These are phyloP conservation scores for Chlamydomonas incerta DNA, from an alignment of 139 green algal genomes.

Conservation along the genomic window DNA sequence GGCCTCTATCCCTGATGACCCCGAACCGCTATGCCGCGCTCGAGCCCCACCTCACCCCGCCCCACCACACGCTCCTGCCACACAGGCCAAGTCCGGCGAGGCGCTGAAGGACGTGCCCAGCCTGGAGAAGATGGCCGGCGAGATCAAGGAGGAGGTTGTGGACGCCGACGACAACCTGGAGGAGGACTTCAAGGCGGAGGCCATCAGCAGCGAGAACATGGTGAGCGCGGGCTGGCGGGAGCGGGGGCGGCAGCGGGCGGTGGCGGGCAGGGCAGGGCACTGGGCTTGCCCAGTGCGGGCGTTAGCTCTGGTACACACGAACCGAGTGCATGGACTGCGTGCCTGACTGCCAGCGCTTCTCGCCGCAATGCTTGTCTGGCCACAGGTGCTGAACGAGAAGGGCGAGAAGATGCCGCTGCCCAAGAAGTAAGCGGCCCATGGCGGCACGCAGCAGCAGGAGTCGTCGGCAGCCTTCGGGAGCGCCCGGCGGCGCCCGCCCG, in stretches of 20 bases:
- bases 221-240: neutral
- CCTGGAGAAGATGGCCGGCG: constrained; percentile 60
- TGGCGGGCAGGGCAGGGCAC: neutral
- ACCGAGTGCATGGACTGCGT: neutral
- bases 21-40: too few species aligned
- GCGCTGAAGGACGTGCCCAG: constrained; percentile 68
- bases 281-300: neutral
- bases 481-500: too few species aligned
- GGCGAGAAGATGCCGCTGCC: constrained; percentile 69
- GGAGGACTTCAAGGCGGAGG: constrained; percentile 67
- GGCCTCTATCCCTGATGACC: too few species aligned
- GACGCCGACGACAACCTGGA: constrained; percentile 58
- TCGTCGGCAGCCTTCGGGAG: too few species aligned
- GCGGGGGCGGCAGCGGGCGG: too few species aligned
- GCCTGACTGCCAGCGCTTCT: too few species aligned
- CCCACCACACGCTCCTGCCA: too few species aligned
- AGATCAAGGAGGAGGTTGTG: constrained; percentile 61
- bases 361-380: too few species aligned
- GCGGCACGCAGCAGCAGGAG: too few species aligned
- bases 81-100: constrained; percentile 7
- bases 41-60: too few species aligned
- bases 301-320: too few species aligned
- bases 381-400: constrained; percentile 65
- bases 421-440: constrained; percentile 45
- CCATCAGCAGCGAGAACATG: constrained; percentile 63